These are phyloP conservation scores for Laburnicola sp. DNA, from an alignment of 2,329 filamentous ascomycete species.

Conservation along the genomic window DNA sequence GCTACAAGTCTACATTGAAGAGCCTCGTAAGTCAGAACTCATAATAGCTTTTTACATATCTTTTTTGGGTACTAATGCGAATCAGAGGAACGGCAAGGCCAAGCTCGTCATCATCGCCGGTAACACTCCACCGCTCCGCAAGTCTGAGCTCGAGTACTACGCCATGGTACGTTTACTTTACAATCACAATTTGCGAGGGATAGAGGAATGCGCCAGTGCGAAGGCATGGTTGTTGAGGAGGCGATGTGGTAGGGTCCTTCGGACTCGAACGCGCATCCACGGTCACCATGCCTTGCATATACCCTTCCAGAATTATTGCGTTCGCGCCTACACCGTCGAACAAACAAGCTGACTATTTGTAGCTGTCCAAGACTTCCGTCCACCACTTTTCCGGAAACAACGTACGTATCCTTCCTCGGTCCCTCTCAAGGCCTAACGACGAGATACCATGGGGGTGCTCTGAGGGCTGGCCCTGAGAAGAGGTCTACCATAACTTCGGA, in stretches of 20 bases:
- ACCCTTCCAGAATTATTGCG: too few species aligned
- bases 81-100: constrained; percentile 82
- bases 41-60: too few species aligned
- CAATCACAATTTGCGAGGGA: neutral
- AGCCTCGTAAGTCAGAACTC: constrained; percentile 50
- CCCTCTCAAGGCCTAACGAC: constrained; percentile 46
- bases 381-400: constrained; percentile 99
- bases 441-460: constrained; percentile 38
- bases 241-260: too few species aligned
- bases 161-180: constrained; percentile 19
- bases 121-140: constrained; percentile 97
- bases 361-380: constrained; percentile 83
- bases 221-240: neutral
- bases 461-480: constrained; percentile 78
- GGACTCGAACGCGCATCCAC: too few species aligned
- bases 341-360: neutral
- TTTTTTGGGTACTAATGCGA: too few species aligned
- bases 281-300: too few species aligned
- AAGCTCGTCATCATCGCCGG: constrained; percentile 95
- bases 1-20: constrained; percentile 91
- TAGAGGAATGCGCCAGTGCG: neutral
- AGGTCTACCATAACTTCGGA: constrained; percentile 86
- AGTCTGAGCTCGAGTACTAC: constrained; percentile 89
- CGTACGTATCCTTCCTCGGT: constrained; percentile 66
- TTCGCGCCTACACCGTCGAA: too few species aligned